Conservation (phyloP, 805 yeast species). For the Metschnikowia kunwiensis region DNA sequence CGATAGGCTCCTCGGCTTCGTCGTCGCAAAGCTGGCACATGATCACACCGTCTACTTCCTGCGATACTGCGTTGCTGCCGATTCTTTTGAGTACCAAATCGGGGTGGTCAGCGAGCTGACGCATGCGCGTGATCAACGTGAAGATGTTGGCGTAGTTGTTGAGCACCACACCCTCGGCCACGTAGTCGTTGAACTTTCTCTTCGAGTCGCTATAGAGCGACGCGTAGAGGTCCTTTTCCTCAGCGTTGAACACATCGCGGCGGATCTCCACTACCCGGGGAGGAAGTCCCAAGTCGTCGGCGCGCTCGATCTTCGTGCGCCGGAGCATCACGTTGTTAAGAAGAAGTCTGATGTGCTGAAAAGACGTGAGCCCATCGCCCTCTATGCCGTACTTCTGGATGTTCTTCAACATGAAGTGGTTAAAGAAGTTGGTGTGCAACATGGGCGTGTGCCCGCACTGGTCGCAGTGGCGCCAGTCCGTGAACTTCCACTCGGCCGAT, state of each 20-base stretch:
- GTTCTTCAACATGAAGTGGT: slow-evolving; percentile 91
- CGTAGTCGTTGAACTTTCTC: slow-evolving; percentile 86
- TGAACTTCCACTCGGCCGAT: slow-evolving; percentile 79
- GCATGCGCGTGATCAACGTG: slow-evolving; percentile 93
- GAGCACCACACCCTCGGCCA: slow-evolving; percentile 92
- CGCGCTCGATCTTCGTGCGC: slow-evolving; percentile 92
- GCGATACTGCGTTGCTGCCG: slow-evolving; percentile 35
- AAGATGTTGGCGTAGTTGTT: slow-evolving; percentile 97
- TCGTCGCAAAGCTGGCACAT: slow-evolving; percentile 95
- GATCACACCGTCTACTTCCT: slow-evolving; percentile 50
- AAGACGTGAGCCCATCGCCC: slow-evolving; percentile 78
- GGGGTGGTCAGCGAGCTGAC: slow-evolving; percentile 98
- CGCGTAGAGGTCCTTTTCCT: slow-evolving; percentile 88
- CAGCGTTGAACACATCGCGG: slow-evolving; percentile 84
- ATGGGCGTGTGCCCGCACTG: slow-evolving; percentile 87
- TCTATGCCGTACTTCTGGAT: slow-evolving; percentile 82
- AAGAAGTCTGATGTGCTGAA: slow-evolving; percentile 69
- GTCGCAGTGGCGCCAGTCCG: slow-evolving; percentile 81
- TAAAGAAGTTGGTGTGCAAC: slow-evolving; percentile 93
- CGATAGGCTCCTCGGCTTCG: slow-evolving; percentile 97
- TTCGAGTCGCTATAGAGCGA: slow-evolving; percentile 83
- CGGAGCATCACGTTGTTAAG: slow-evolving; percentile 83
- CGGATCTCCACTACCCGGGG: slow-evolving; percentile 92
- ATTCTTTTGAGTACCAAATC: slow-evolving; percentile 83
- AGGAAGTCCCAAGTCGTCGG: slow-evolving; percentile 96